A percentile compares a stretch with the other conserved stretches of the same genome.
Conservation (phyloP, 1,284 basidiomycete species). For the Ustilago nuda region DNA sequence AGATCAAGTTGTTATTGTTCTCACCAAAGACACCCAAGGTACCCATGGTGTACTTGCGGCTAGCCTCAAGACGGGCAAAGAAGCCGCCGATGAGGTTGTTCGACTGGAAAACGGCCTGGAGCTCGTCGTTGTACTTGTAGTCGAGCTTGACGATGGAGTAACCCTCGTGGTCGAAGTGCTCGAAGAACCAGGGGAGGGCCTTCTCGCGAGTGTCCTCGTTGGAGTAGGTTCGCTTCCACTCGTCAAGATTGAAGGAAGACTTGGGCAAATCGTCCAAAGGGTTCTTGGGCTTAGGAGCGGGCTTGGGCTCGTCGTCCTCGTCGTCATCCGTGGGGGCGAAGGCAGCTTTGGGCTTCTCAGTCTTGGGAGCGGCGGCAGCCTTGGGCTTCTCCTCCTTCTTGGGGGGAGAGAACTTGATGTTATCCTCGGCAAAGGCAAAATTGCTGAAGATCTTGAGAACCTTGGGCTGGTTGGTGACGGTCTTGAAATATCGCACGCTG, state of each 20-base stretch:
- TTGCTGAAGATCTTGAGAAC: conserved; percentile 67
- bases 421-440: conserved; percentile 78
- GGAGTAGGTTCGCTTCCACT: conserved; percentile 97
- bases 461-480: conserved; percentile 78
- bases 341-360: conserved; percentile 71
- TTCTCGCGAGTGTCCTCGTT: conserved; percentile 83
- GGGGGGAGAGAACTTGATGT: conserved; percentile 79
- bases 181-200: conserved; percentile 64
- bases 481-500: conserved; percentile 79
- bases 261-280: conserved; percentile 92
- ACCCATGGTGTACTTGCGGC: conserved; percentile 78
- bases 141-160: conserved; percentile 92
- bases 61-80: conserved; percentile 82
- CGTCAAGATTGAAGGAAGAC: conserved; percentile 91
- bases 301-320: conserved; percentile 73
- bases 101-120: conserved; percentile 76
- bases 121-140: conserved; percentile 97
- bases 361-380: conserved; percentile 68
- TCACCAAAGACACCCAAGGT: conserved; percentile 90
- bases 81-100: conserved; percentile 84
- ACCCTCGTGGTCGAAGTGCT: conserved; percentile 85
- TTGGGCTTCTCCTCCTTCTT: conserved; percentile 72
- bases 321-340: conserved; percentile 77
- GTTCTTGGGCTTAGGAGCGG: conserved; percentile 85
- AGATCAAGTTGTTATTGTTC: conserved; percentile 74